Conservation (phyloP, 164 flowering plant species). For the Vitis rupestris region DNA sequence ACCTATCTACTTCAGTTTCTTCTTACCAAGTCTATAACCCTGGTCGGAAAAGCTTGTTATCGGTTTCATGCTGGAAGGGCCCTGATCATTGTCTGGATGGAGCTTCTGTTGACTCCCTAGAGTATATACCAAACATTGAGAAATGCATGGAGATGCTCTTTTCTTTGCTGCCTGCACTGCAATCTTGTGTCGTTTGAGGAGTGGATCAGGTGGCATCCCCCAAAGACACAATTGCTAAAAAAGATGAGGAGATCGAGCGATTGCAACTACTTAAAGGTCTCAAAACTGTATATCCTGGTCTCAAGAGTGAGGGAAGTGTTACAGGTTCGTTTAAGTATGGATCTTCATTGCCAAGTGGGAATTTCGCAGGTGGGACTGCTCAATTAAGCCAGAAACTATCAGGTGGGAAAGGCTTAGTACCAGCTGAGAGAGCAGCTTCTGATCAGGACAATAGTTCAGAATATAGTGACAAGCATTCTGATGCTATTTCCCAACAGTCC, state of each 20-base stretch:
- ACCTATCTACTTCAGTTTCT: constrained; percentile 40
- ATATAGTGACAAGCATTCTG: constrained; percentile 43
- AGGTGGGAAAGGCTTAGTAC: constrained; percentile 30
- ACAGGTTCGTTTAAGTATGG: constrained; percentile 31
- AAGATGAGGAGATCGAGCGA: constrained; percentile 85
- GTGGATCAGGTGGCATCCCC: constrained; percentile 70
- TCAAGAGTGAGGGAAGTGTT: constrained; percentile 33
- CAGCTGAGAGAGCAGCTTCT: constrained; percentile 29
- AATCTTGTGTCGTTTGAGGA: constrained; percentile 19
- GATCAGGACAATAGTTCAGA: constrained; percentile 42
- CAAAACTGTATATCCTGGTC: constrained; percentile 34
- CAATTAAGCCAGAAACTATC: constrained; percentile 28
- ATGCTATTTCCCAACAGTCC: constrained; percentile 38
- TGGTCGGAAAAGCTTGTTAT: constrained; percentile 41
- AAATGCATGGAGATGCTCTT: constrained; percentile 76
- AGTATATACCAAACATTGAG: constrained; percentile 44
- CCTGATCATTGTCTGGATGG: constrained; percentile 47
- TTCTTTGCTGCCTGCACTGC: constrained; percentile 45
- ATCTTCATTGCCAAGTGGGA: constrained; percentile 38
- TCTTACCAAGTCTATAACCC: constrained; percentile 29
- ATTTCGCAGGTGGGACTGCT: constrained; percentile 19
- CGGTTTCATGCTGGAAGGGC: constrained; percentile 86
- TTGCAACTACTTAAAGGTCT: constrained; percentile 57
- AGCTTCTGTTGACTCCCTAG: constrained; percentile 35
- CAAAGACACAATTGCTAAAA: constrained; percentile 71